phyloP scores from a whole-genome alignment of 83 land plant genomes.

The Thuja plicata region DNA sequence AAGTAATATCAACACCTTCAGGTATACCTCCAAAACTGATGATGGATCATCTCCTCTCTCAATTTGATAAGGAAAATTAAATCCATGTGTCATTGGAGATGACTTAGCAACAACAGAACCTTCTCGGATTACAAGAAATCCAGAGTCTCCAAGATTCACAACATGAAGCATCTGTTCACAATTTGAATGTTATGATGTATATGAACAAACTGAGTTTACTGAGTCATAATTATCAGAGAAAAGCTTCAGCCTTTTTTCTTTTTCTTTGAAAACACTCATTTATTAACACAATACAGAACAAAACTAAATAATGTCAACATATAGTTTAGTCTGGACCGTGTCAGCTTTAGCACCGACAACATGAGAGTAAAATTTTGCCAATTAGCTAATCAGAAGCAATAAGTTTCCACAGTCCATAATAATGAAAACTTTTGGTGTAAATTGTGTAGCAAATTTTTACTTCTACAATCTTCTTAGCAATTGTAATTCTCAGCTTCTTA shows the following conservation, averaged over 20 bases:
- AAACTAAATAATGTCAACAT: neutral
- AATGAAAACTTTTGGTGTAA: too few relatives aligned
- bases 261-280: neutral
- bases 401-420: too few relatives aligned
- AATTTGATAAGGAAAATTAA: slow-evolving; percentile 84
- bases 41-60: slow-evolving; percentile 76
- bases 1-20: neutral
- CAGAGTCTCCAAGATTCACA: slow-evolving; percentile 89
- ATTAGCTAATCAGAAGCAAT: neutral
- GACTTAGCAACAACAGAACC: slow-evolving; percentile 65
- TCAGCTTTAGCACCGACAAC: neutral
- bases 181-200: neutral
- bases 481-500: too few relatives aligned
- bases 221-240: neutral
- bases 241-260: neutral
- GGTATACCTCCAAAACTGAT: slow-evolving; percentile 49
- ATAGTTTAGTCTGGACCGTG: neutral
- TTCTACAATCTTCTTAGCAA: too few relatives aligned
- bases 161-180: slow-evolving; percentile 64
- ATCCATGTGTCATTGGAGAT: slow-evolving; percentile 75
- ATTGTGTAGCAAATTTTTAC: too few relatives aligned
- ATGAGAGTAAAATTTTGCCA: neutral
- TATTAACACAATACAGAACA: neutral
- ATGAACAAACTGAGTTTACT: neutral
- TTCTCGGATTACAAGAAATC: slow-evolving; percentile 71